Conservation (phyloP, 2,329 filamentous ascomycete species). For the Fusarium hostae region DNA sequence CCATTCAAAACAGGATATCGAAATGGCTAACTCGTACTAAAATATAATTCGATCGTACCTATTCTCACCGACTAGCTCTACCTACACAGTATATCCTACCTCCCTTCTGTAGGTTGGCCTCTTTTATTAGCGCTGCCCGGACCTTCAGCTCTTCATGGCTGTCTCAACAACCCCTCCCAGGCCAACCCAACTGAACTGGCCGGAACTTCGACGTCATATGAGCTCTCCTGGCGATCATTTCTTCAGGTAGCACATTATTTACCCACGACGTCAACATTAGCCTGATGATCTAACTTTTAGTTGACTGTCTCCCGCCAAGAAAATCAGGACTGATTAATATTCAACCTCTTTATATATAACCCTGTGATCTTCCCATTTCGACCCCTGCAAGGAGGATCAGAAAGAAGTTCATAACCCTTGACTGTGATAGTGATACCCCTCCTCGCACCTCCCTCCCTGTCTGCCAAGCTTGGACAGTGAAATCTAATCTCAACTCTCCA, state of each 20-base stretch:
- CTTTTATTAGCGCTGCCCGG: not conserved
- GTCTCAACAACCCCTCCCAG: slow-evolving; percentile 27
- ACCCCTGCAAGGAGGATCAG: slow-evolving; percentile 7
- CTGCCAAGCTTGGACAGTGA: slow-evolving; percentile 32
- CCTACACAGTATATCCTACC: not conserved
- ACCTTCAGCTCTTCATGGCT: slow-evolving; percentile 21
- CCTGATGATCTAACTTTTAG: slow-evolving; percentile 6
- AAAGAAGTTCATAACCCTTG: slow-evolving; percentile 38
- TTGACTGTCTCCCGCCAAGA: not conserved
- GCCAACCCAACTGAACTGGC: not conserved
- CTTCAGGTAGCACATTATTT: not conserved
- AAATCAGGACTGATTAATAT: not conserved
- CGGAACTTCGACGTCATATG: slow-evolving; percentile 29
- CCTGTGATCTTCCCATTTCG: not conserved
- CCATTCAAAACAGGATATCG: not conserved
- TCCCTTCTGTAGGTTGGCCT: not conserved
- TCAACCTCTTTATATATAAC: slow-evolving; percentile 1
- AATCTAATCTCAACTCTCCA: slow-evolving; percentile 25
- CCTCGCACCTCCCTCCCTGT: slow-evolving; percentile 34
- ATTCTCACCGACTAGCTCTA: not conserved
- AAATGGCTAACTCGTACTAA: not conserved
- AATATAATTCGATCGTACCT: not conserved
- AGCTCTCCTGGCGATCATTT: slow-evolving; percentile 30
- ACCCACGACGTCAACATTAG: slow-evolving; percentile 36
- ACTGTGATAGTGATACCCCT: slow-evolving; percentile 35